Conservation (phyloP, 257 asterid genomes). For the Cinchona pubescens region DNA sequence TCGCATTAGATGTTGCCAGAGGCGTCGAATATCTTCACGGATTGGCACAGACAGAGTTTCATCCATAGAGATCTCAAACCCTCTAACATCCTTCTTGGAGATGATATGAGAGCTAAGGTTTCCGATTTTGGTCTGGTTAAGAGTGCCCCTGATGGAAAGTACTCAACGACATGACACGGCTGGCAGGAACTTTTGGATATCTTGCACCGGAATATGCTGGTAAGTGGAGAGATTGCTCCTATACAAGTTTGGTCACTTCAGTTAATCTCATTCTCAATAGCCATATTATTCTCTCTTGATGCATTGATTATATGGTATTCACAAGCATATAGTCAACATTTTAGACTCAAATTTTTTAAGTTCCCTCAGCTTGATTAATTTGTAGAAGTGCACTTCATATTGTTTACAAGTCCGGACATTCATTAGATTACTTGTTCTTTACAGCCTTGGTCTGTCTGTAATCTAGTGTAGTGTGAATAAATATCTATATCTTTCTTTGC, state of each 20-base stretch:
- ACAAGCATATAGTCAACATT: background rate
- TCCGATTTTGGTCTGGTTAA: constrained; percentile 90
- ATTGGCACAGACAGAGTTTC: constrained; percentile 73
- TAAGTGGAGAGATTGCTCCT: constrained; percentile 22
- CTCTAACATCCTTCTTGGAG: constrained; percentile 74
- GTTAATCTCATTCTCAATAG: background rate
- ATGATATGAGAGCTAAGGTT: constrained; percentile 88
- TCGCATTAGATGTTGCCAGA: constrained; percentile 84
- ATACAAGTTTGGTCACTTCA: background rate
- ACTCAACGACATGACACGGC: constrained; percentile 61
- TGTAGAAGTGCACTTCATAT: background rate
- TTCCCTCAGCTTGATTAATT: background rate
- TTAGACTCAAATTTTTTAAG: background rate
- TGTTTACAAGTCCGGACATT: background rate
- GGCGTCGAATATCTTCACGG: constrained; percentile 89
- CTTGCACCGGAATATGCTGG: constrained; percentile 97
- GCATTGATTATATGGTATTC: background rate
- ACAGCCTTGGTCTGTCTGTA: background rate
- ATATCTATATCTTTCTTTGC: background rate
- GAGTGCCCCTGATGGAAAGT: constrained; percentile 57
- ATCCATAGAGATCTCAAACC: constrained; percentile 93
- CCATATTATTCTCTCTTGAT: background rate
- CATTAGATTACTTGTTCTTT: background rate
- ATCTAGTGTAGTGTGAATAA: background rate
- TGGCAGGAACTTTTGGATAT: constrained; percentile 96